Percentiles rank a stretch among this genome's conserved stretches.
These are phyloP conservation scores for Saturnispora zaruensis DNA, from an alignment of 805 yeast genomes.

Conservation along the genomic window DNA sequence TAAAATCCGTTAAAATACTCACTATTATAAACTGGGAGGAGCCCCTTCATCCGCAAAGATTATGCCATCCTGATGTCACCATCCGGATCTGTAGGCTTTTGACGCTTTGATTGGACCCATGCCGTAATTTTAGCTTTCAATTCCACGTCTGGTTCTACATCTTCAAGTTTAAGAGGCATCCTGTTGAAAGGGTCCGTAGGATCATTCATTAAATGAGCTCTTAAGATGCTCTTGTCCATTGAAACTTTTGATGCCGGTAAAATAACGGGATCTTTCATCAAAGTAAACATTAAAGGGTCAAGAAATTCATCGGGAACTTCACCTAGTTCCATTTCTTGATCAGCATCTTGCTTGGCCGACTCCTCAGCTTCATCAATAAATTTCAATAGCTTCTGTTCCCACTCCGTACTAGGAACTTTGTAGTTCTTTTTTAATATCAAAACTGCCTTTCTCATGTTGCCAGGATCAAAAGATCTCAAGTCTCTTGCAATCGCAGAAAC, in stretches of 20 bases:
- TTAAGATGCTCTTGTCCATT: slow-evolving; percentile 86
- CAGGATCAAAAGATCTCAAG: slow-evolving; percentile 74
- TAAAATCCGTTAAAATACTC: neutral
- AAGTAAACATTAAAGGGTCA: slow-evolving; percentile 92
- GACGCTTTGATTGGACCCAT: slow-evolving; percentile 40
- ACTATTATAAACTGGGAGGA: neutral
- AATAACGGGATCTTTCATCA: slow-evolving; percentile 95
- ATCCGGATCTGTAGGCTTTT: slow-evolving; percentile 16
- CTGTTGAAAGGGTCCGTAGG: slow-evolving; percentile 97
- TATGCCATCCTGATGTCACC: slow-evolving; percentile 21
- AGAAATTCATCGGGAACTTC: slow-evolving; percentile 94
- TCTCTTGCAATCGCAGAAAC: slow-evolving; percentile 79
- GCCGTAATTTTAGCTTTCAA: slow-evolving; percentile 51
- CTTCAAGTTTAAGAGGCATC: slow-evolving; percentile 81
- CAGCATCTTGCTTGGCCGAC: slow-evolving; percentile 55
- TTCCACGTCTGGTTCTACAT: slow-evolving; percentile 71
- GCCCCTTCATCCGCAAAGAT: neutral
- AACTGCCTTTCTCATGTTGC: slow-evolving; percentile 62
- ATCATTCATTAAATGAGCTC: slow-evolving; percentile 88
- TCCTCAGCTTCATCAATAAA: slow-evolving; percentile 63
- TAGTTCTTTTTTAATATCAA: slow-evolving; percentile 49
- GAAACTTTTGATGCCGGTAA: slow-evolving; percentile 79
- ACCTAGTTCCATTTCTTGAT: slow-evolving; percentile 80
- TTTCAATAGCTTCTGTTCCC: slow-evolving; percentile 39
- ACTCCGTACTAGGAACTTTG: slow-evolving; percentile 41